These are phyloP conservation scores for Lichtheimia hyalospora DNA, from an alignment of 371 early-diverging fungal species.

Conservation along the genomic window DNA sequence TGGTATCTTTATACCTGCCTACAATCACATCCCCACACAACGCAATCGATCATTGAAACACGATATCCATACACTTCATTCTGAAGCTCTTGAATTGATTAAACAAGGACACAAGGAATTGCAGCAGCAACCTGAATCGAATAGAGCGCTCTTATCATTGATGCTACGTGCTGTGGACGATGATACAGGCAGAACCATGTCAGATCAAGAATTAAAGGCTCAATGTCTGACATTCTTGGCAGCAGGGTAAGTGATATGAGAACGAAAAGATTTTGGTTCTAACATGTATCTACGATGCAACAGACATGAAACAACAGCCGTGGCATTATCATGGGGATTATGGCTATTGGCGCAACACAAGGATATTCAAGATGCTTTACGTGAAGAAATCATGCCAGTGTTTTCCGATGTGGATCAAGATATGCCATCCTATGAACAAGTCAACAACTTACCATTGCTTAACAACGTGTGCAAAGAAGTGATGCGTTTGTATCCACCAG, in stretches of 20 bases:
- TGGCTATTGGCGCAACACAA: conserved; percentile 50
- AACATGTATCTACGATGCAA: background rate
- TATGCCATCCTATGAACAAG: conserved; percentile 41
- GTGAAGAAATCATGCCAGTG: conserved; percentile 35
- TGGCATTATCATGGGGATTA: conserved; percentile 55
- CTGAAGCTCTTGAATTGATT: conserved; percentile 39
- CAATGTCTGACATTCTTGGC: conserved; percentile 30
- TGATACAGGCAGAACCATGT: conserved; percentile 31
- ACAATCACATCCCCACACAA: conserved; percentile 33
- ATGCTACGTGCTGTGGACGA: conserved; percentile 38
- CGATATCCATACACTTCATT: conserved; percentile 30
- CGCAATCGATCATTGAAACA: conserved; percentile 21
- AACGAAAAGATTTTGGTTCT: background rate
- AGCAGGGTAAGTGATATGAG: conserved; percentile 32
- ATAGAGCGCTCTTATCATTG: conserved; percentile 22
- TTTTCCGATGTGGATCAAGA: conserved; percentile 14
- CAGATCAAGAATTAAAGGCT: conserved; percentile 22
- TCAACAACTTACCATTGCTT: conserved; percentile 45
- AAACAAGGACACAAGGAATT: conserved; percentile 24
- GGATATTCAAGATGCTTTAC: conserved; percentile 39
- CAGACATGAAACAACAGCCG: conserved; percentile 57
- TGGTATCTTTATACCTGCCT: conserved; percentile 34
- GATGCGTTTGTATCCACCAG: conserved; percentile 53
- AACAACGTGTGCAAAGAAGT: conserved; percentile 56
- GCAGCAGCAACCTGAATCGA: conserved; percentile 6